phyloP scores from a whole-genome alignment of 2,329 filamentous ascomycete genomes.

The Diaporthe velutina region DNA sequence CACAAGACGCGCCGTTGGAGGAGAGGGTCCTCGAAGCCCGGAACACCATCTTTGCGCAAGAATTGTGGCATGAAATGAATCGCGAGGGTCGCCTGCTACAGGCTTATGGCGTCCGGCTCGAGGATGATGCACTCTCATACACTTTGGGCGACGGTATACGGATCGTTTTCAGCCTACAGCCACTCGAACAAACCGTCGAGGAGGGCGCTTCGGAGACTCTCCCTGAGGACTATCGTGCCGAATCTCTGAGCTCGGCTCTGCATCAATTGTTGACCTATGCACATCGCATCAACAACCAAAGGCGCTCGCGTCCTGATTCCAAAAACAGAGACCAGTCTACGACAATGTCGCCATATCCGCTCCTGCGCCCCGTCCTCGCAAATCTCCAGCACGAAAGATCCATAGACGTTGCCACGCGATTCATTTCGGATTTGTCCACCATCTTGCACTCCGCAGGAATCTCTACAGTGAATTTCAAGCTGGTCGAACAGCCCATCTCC shows the following conservation, averaged over 20 bases:
- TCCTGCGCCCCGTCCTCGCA: conserved; percentile 66
- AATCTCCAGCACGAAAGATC: conserved; percentile 60
- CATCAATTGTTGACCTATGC: conserved; percentile 83
- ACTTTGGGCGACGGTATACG: conserved; percentile 65
- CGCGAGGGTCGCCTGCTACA: conserved; percentile 82
- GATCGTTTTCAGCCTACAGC: conserved; percentile 76
- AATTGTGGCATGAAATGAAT: conserved; percentile 90
- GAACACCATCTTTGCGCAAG: conserved; percentile 85
- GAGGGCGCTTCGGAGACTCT: conserved; percentile 47
- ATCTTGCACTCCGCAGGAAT: conserved; percentile 62
- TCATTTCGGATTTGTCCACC: conserved; percentile 58
- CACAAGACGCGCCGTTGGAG: conserved; percentile 72
- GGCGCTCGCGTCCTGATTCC: conserved; percentile 70
- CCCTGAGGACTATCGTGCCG: conserved; percentile 66
- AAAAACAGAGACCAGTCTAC: conserved; percentile 53
- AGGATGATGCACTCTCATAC: conserved; percentile 69
- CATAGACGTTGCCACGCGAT: conserved; percentile 53
- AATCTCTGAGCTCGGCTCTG: conserved; percentile 75
- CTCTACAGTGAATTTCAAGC: conserved; percentile 55
- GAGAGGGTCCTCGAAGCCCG: conserved; percentile 79
- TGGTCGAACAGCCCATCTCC: conserved; percentile 53
- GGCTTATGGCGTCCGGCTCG: conserved; percentile 76
- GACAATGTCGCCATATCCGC: conserved; percentile 58
- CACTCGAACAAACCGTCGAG: conserved; percentile 62
- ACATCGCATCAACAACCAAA: conserved; percentile 80